phyloP scores from a whole-genome alignment of 257 asterid genomes.

The Lycium ferocissimum region DNA sequence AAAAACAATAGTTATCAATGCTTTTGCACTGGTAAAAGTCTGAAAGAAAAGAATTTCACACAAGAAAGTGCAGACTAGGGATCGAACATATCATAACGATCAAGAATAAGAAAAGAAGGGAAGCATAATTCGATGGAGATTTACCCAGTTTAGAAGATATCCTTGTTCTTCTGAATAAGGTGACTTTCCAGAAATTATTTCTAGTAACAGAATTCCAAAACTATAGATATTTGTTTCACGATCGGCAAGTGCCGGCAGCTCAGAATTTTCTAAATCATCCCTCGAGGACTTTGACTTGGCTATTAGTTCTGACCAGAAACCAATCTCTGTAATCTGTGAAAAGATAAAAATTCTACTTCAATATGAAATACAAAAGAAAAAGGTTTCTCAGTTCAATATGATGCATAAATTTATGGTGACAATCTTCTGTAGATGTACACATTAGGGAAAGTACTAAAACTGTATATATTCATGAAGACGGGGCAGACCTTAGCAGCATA shows the following conservation, averaged over 20 bases:
- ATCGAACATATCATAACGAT: neutral
- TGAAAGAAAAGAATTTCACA: neutral
- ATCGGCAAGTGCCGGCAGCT: constrained; percentile 58
- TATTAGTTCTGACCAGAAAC: constrained; percentile 74
- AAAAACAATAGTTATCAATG: neutral
- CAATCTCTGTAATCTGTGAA: constrained; percentile 63
- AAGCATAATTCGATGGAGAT: neutral
- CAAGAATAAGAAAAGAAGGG: constrained; percentile 1
- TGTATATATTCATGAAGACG: constrained; percentile 22
- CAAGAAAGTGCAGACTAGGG: neutral
- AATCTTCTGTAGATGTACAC: neutral
- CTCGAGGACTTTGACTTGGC: constrained; percentile 50
- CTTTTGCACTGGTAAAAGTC: neutral
- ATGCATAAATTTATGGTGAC: neutral
- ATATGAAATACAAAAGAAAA: constrained; percentile 5
- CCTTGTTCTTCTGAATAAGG: constrained; percentile 68
- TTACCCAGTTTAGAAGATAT: constrained; percentile 68
- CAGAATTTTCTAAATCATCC: constrained; percentile 59
- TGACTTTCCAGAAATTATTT: constrained; percentile 72
- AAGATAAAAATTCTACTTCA: neutral
- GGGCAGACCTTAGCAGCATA: constrained; percentile 92
- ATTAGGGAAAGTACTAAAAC: neutral
- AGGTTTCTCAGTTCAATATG: neutral
- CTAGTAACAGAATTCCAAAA: constrained; percentile 79
- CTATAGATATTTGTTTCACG: constrained; percentile 67